A percentile compares a stretch with the other conserved stretches of the same genome.
Conservation (phyloP, 164 flowering plant species). For the Platanus orientalis region DNA sequence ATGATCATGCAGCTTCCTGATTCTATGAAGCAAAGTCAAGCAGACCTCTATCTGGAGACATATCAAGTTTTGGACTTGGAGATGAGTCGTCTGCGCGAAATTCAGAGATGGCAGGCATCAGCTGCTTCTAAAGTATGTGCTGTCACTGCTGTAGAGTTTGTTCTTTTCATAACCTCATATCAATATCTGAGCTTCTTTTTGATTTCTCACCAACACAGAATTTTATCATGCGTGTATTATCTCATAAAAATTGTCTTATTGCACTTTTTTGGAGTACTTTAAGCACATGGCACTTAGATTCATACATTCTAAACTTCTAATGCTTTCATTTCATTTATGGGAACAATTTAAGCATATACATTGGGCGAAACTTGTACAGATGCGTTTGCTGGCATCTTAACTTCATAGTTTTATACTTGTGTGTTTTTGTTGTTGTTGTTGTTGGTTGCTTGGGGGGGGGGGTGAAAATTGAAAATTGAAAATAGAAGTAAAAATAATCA, state of each 20-base stretch:
- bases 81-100: conserved; percentile 97
- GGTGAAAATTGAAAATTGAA: too few relatives aligned
- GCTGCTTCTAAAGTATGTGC: conserved; percentile 80
- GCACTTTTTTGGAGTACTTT: not conserved
- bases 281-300: too few relatives aligned
- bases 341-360: too few relatives aligned
- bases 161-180: too few relatives aligned
- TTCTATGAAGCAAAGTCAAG: conserved; percentile 98
- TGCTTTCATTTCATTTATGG: too few relatives aligned
- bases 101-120: conserved; percentile 95
- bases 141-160: not conserved
- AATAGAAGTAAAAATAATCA: too few relatives aligned
- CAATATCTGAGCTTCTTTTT: too few relatives aligned
- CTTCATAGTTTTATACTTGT: too few relatives aligned
- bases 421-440: too few relatives aligned
- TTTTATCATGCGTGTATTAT: not conserved
- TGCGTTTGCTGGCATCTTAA: too few relatives aligned
- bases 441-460: too few relatives aligned
- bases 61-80: conserved; percentile 98
- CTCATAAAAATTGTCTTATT: not conserved
- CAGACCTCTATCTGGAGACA: conserved; percentile 87
- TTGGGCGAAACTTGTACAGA: too few relatives aligned
- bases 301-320: not conserved
- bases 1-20: conserved; percentile 82
- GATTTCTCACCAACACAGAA: not conserved